Evolutionary conservation across 768 basidiomycete species (phyloP), one percentile per base, ranked within the genome.

Genomic region (Mrakia blollopis): DNA sequence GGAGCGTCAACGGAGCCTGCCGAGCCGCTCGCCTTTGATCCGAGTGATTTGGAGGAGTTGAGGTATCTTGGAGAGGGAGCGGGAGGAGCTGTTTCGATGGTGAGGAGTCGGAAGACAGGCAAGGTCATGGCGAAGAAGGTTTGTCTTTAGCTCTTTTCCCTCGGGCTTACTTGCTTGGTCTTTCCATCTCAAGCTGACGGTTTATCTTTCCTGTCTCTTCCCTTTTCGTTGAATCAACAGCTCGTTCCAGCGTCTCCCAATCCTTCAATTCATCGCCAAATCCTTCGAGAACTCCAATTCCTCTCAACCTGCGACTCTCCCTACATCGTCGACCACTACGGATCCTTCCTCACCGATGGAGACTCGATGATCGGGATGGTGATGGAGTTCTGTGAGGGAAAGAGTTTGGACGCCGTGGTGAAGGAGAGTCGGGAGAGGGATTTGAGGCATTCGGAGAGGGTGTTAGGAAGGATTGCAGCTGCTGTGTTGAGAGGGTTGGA

Each of bases 321-420:
- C 2, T 81, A 81, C 72, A 84, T 84, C 77, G 83, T 84, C 57
- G 78, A 83, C 21, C 84, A 84, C 79, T 84, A 81, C 76, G 84
- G 84, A 21, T 83, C 84, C 0, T 84, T 84, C 78, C 79, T 84
- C 25, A 81, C 83, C 28, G 82, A 83, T 69, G 78, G 79, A 16
- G 83, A 83, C 70, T 80, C 81, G 28, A 81, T 80, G 65, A 82
- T 84, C 69, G 83, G 82, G 23, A 83, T 84, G 50, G 77, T 84
- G 23, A 84, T 84, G 84, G 84, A 84, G 72, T 84, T 81, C 75
- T 83, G 83, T 75, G 84, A 84, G 75, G 84, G 81, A 0, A 83
- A 83, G 23, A 82, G 81, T 79, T 76, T 84, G 50, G 84, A 84
- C 72, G 79, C 78, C 30, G 78, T 83, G 47, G 54, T 83, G 23